phyloP scores from a whole-genome alignment of 768 basidiomycete genomes.

The Calvatia gigantea region DNA sequence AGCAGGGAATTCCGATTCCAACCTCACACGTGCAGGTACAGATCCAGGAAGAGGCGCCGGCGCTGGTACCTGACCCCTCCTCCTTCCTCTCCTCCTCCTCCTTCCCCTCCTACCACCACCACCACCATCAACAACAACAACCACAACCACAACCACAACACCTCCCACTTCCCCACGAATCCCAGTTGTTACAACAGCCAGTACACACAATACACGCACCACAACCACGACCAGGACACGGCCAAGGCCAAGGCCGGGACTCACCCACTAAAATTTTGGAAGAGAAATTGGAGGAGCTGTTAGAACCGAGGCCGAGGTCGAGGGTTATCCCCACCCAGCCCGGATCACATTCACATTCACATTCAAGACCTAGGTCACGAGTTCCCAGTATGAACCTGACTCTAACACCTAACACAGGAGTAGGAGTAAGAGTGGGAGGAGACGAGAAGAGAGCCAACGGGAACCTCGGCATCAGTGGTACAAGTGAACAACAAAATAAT shows the following conservation, averaged over 20 bases:
- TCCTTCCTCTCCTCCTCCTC: no score
- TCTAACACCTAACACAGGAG: no score
- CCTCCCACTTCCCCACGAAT: no score
- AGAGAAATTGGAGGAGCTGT: conserved; percentile 9
- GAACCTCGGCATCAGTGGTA: not conserved
- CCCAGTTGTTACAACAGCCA: no score
- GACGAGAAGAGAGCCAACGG: not conserved
- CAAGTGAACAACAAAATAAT: not conserved
- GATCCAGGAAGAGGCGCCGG: no score
- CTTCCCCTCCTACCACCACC: not conserved
- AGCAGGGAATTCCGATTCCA: not conserved
- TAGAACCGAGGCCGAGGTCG: conserved; percentile 8
- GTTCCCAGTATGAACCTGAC: not conserved
- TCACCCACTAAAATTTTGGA: conserved; percentile 10
- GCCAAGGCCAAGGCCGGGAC: conserved; percentile 1
- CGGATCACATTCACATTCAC: not conserved
- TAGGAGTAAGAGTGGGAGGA: not conserved
- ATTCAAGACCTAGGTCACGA: conserved; percentile 5
- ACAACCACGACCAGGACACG: not conserved
- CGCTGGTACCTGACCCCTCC: no score
- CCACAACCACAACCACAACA: no score
- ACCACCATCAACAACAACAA: not conserved
- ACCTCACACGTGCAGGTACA: no score
- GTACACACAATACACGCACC: no score
- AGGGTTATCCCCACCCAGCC: not conserved